phyloP scores from a whole-genome alignment of 495 filamentous ascomycete genomes.

The Aspergillus affinis region DNA sequence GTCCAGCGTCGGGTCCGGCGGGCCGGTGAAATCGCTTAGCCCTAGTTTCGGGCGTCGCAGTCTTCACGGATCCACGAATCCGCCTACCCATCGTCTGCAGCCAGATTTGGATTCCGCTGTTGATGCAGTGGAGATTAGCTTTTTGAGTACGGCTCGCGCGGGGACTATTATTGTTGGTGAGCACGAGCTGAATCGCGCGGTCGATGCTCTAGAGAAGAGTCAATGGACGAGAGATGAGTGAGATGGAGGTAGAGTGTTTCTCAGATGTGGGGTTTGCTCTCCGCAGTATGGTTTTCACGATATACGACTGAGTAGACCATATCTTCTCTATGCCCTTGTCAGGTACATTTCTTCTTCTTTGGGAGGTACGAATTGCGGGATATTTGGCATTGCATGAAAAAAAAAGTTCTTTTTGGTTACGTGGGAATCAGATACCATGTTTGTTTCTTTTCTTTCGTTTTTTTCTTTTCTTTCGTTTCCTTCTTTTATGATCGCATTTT shows the following conservation, averaged over 20 bases:
- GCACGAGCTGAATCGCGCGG: conserved; percentile 66
- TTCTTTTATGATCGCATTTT: conserved; percentile 1
- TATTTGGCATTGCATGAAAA: not conserved
- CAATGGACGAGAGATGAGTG: conserved; percentile 16
- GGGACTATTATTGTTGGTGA: conserved; percentile 85
- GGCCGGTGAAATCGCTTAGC: conserved; percentile 14
- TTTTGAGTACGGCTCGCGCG: conserved; percentile 83
- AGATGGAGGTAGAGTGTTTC: not conserved
- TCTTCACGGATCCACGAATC: conserved; percentile 11
- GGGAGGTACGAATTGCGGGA: not conserved
- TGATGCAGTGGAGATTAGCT: conserved; percentile 79
- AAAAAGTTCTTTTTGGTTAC: not conserved
- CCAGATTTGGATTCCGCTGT: conserved; percentile 44
- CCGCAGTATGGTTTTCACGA: too few relatives aligned
- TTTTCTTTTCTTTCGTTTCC: too few relatives aligned
- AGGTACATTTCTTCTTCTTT: not conserved
- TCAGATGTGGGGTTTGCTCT: too few relatives aligned
- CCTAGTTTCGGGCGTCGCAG: conserved; percentile 12
- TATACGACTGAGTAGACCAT: too few relatives aligned
- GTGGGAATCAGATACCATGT: not conserved
- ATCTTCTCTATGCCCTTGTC: too few relatives aligned
- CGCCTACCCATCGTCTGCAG: conserved; percentile 35
- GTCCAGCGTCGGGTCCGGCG: conserved; percentile 13
- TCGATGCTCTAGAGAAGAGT: conserved; percentile 64
- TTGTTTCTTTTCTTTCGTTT: not conserved